Percentiles rank a stretch among this genome's conserved stretches.
Evolutionary conservation across 1,284 basidiomycete genomes (phyloP).

Genomic region (Trichosporon faecale): DNA sequence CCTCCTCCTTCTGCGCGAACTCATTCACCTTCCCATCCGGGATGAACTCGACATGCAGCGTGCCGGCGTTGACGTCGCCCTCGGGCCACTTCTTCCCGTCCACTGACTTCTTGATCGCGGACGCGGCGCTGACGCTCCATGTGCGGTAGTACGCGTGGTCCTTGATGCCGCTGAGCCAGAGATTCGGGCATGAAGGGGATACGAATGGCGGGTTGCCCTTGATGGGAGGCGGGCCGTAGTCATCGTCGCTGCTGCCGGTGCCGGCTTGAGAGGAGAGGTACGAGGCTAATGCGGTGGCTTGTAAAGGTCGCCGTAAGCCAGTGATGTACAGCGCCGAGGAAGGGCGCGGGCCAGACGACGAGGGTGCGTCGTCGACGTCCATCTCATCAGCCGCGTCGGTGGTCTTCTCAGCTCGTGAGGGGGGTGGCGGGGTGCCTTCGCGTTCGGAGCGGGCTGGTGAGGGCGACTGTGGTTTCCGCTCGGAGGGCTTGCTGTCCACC

Average conservation of each 20-base stretch:
- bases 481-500: not conserved
- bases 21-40: not conserved
- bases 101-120: not conserved
- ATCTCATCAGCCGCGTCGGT: not conserved
- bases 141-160: conserved; percentile 41
- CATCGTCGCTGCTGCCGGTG: not conserved
- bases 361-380: conserved; percentile 10
- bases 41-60: not conserved
- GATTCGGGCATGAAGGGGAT: conserved; percentile 30
- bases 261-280: not conserved
- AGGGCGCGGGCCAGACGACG: conserved; percentile 30
- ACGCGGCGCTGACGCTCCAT: not conserved
- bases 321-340: conserved; percentile 43
- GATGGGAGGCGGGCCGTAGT: conserved; percentile 24
- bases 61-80: not conserved
- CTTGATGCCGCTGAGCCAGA: conserved; percentile 50
- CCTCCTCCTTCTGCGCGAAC: not conserved
- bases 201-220: conserved; percentile 31
- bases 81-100: conserved; percentile 1
- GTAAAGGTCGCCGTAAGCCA: conserved; percentile 49
- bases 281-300: conserved; percentile 22
- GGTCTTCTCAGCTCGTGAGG: not conserved
- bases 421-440: not conserved
- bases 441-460: not conserved
- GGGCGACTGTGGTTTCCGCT: not conserved